Percentiles rank a stretch among this genome's conserved stretches.
Conservation (phyloP, 1,284 basidiomycete genomes). For the Fomitopsis pinicola region DNA sequence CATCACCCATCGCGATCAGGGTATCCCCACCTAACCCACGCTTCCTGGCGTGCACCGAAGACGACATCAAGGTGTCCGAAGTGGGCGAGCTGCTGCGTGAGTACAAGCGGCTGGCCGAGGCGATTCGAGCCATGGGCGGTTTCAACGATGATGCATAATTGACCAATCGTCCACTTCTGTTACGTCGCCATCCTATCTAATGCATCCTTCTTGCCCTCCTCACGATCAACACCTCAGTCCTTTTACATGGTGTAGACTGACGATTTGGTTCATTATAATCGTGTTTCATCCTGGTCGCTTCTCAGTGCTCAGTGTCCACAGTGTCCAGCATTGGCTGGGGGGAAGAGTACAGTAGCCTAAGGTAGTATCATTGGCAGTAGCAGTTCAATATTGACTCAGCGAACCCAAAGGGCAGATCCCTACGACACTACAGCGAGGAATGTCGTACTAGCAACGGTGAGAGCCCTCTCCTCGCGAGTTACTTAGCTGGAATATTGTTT, state of each 20-base stretch:
- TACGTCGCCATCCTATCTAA: background rate
- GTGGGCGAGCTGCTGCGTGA: slow-evolving; percentile 71
- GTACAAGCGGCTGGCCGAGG: slow-evolving; percentile 61
- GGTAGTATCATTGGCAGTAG: too few relatives aligned
- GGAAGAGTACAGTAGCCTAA: too few relatives aligned
- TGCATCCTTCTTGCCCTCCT: background rate
- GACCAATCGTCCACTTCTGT: background rate
- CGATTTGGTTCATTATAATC: background rate
- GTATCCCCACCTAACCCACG: slow-evolving; percentile 56
- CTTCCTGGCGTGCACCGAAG: slow-evolving; percentile 65
- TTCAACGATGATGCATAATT: slow-evolving; percentile 30
- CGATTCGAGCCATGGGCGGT: slow-evolving; percentile 35
- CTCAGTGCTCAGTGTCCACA: too few relatives aligned
- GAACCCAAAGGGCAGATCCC: too few relatives aligned
- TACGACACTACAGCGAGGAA: too few relatives aligned
- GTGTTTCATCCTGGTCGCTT: too few relatives aligned
- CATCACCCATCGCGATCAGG: slow-evolving; percentile 35
- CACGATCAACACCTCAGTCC: background rate
- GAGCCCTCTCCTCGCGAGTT: too few relatives aligned
- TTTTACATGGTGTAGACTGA: background rate
- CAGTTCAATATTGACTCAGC: too few relatives aligned
- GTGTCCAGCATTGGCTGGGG: too few relatives aligned
- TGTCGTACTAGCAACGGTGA: too few relatives aligned
- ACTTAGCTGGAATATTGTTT: too few relatives aligned
- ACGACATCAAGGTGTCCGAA: slow-evolving; percentile 73